Percentiles rank a stretch among this genome's conserved stretches.
phyloP scores from a whole-genome alignment of 768 basidiomycete species.

The Auricularia sp. region DNA sequence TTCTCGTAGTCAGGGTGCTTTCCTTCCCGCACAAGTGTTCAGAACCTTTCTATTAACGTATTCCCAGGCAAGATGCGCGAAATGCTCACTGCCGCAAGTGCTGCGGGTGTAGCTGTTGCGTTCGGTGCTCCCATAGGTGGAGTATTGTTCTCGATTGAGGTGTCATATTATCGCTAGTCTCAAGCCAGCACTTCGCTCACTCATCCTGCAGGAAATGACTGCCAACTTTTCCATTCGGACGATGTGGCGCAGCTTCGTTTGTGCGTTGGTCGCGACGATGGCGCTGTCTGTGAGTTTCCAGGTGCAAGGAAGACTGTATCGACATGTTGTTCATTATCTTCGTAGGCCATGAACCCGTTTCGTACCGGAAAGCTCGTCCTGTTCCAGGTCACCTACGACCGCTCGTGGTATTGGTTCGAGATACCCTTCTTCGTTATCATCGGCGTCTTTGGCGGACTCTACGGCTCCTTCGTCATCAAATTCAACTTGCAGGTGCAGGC shows the following conservation, averaged over 20 bases:
- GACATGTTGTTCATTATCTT: not conserved
- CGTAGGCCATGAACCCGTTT: conserved; percentile 94
- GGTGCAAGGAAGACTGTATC: conserved; percentile 1
- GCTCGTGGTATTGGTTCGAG: conserved; percentile 99
- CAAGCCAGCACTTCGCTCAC: not conserved
- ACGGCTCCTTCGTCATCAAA: conserved; percentile 94
- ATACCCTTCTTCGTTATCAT: conserved; percentile 93
- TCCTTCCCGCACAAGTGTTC: conserved; percentile 37
- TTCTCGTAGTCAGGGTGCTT: conserved; percentile 76
- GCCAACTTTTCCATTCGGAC: conserved; percentile 94
- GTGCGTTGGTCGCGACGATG: conserved; percentile 92
- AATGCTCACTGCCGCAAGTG: conserved; percentile 88
- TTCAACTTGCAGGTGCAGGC: conserved; percentile 93
- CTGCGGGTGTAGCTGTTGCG: conserved; percentile 95
- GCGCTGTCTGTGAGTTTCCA: conserved; percentile 70
- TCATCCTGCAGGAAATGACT: conserved; percentile 78
- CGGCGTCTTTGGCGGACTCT: conserved; percentile 93
- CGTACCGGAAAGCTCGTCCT: conserved; percentile 94
- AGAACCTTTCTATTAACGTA: conserved; percentile 24
- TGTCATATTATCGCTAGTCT: conserved; percentile 18
- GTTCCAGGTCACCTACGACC: conserved; percentile 94
- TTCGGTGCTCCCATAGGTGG: conserved; percentile 98
- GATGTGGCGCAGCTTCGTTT: conserved; percentile 98
- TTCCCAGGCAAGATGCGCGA: conserved; percentile 52
- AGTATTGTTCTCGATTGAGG: conserved; percentile 95